These are phyloP conservation scores for Chenopodium album DNA, from an alignment of 148 eudicot species.

Conservation along the genomic window DNA sequence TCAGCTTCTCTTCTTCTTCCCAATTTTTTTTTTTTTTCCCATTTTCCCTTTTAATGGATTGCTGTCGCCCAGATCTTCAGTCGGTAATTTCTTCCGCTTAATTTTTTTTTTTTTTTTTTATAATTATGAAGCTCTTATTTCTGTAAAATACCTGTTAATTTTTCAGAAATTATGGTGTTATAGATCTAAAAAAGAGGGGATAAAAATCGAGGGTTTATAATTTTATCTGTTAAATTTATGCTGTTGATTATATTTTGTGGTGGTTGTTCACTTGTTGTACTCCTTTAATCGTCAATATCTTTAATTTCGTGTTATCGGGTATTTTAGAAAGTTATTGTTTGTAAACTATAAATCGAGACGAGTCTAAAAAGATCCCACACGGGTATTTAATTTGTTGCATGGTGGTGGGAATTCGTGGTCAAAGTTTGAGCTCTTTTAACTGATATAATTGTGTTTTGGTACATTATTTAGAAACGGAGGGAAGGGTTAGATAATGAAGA, in stretches of 20 bases:
- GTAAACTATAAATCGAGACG: too few relatives aligned
- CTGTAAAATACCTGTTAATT: not conserved
- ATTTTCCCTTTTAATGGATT: not conserved
- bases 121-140: not conserved
- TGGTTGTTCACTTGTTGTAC: too few relatives aligned
- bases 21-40: not conserved
- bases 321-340: too few relatives aligned
- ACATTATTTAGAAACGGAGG: too few relatives aligned
- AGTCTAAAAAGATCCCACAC: not conserved
- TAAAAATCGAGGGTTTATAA: not conserved
- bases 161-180: conserved; percentile 27
- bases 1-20: not conserved
- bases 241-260: too few relatives aligned
- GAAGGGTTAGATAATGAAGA: conserved; percentile 31
- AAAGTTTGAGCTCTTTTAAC: too few relatives aligned
- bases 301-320: too few relatives aligned
- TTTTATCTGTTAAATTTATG: too few relatives aligned
- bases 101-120: not conserved
- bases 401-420: too few relatives aligned
- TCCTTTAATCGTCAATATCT: too few relatives aligned
- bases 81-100: conserved; percentile 16
- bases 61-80: not conserved
- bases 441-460: too few relatives aligned
- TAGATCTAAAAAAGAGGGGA: conserved; percentile 10
- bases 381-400: too few relatives aligned